Evolutionary conservation across 495 filamentous ascomycete genomes (phyloP).

Genomic region (Jackrogersella multiformis): DNA sequence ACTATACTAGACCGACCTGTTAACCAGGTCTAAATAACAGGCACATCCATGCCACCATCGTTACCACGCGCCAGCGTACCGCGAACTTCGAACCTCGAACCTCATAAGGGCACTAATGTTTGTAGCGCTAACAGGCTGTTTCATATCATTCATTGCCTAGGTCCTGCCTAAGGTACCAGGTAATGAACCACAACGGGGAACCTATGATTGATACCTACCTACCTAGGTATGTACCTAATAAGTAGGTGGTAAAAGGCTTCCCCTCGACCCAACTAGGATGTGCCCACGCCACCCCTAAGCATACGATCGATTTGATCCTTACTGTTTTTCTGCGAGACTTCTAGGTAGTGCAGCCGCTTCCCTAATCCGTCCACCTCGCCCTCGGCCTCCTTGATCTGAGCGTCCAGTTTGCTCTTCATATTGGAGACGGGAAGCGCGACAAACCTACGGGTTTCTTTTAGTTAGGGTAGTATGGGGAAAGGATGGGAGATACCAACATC

Average conservation of each 20-base stretch:
- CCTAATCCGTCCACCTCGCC: constrained; percentile 79
- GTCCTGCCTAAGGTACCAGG: too few species aligned
- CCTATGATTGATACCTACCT: not conserved
- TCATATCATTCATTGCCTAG: too few species aligned
- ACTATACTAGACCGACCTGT: not conserved
- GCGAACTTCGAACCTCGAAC: too few species aligned
- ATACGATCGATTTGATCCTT: constrained; percentile 89
- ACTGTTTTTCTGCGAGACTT: constrained; percentile 94
- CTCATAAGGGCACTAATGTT: not conserved
- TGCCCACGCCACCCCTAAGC: constrained; percentile 46
- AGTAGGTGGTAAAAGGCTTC: not conserved
- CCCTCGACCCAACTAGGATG: constrained; percentile 16
- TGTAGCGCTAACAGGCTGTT: not conserved
- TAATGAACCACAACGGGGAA: not conserved
- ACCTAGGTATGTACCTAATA: too few species aligned
- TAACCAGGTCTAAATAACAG: not conserved
- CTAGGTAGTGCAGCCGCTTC: constrained; percentile 92
- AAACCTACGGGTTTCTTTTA: constrained; percentile 71
- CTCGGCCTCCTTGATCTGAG: constrained; percentile 79
- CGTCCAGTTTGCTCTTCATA: constrained; percentile 77
- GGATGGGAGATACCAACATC: constrained; percentile 70
- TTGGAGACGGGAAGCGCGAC: constrained; percentile 75
- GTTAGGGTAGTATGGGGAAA: constrained; percentile 9
- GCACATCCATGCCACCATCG: not conserved
- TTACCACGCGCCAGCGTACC: too few species aligned